A percentile compares a stretch with the other conserved stretches of the same genome.
phyloP scores from a whole-genome alignment of 2,329 filamentous ascomycete species.

The Rhinocladiella similis region DNA sequence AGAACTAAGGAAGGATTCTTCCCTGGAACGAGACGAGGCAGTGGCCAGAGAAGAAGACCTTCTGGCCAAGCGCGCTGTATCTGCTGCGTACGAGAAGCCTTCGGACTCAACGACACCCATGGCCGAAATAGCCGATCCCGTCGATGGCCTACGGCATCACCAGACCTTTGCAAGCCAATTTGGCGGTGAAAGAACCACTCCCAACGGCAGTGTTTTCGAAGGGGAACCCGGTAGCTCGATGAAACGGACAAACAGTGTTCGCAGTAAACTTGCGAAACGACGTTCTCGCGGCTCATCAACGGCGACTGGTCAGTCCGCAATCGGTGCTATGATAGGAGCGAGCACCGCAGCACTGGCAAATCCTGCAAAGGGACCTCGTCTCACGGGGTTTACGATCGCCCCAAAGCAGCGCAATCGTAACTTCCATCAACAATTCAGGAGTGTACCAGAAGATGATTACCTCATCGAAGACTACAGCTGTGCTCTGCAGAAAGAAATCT shows the following conservation, averaged over 20 bases:
- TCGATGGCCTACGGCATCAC: conserved; percentile 29
- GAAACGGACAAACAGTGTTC: conserved; percentile 66
- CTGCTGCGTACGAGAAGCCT: conserved; percentile 56
- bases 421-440: conserved; percentile 91
- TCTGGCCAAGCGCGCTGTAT: conserved; percentile 60
- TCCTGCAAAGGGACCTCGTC: conserved; percentile 65
- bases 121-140: conserved; percentile 40
- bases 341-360: conserved; percentile 69
- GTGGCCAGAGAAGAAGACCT: conserved; percentile 60
- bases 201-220: conserved; percentile 64
- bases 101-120: conserved; percentile 44
- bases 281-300: conserved; percentile 82
- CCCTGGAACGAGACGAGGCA: conserved; percentile 49
- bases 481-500: conserved; percentile 90
- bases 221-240: conserved; percentile 55
- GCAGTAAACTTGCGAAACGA: conserved; percentile 63
- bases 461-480: conserved; percentile 98
- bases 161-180: conserved; percentile 31
- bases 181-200: conserved; percentile 63
- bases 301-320: conserved; percentile 62
- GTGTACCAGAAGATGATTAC: conserved; percentile 96
- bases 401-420: conserved; percentile 95
- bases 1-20: conserved; percentile 39
- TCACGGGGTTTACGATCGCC: conserved; percentile 93
- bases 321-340: conserved; percentile 71